Evolutionary conservation across 768 basidiomycete genomes (phyloP).

Genomic region (Russula ochroleuca): DNA sequence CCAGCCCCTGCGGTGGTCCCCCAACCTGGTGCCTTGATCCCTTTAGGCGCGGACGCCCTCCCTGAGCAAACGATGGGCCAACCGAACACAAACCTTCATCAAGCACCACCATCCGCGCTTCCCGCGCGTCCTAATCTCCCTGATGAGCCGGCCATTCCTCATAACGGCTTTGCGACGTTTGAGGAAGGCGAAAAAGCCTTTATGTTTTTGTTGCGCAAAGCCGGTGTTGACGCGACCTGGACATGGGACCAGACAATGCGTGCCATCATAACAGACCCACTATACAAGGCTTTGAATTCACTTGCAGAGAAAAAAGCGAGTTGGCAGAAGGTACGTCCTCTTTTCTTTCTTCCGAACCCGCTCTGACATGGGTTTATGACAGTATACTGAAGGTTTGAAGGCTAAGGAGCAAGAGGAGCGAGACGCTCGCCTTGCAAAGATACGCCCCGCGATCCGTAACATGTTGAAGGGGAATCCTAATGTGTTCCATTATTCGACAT

Average conservation of each 20-base stretch:
- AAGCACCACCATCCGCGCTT: slow-evolving; percentile 54
- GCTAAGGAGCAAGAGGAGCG: slow-evolving; percentile 83
- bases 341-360: not conserved
- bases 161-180: slow-evolving; percentile 79
- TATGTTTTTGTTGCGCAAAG: slow-evolving; percentile 80
- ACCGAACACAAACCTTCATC: slow-evolving; percentile 54
- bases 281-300: slow-evolving; percentile 91
- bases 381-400: slow-evolving; percentile 77
- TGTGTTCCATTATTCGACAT: slow-evolving; percentile 90
- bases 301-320: slow-evolving; percentile 91
- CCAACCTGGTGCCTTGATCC: slow-evolving; percentile 34
- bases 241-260: slow-evolving; percentile 99
- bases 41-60: slow-evolving; percentile 31
- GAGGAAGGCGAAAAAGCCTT: slow-evolving; percentile 96
- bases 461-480: slow-evolving; percentile 84
- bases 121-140: slow-evolving; percentile 77
- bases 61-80: slow-evolving; percentile 41
- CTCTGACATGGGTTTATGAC: slow-evolving; percentile 17
- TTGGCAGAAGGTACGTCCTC: slow-evolving; percentile 77
- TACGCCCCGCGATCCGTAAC: slow-evolving; percentile 82
- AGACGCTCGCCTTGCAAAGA: slow-evolving; percentile 75
- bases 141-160: slow-evolving; percentile 83
- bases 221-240: slow-evolving; percentile 87
- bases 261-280: slow-evolving; percentile 94
- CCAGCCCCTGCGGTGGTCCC: slow-evolving; percentile 5